Percentiles rank a stretch among this genome's conserved stretches.
Conservation (phyloP, 176 grass and related monocot species). For the Aegilops bicornis region DNA sequence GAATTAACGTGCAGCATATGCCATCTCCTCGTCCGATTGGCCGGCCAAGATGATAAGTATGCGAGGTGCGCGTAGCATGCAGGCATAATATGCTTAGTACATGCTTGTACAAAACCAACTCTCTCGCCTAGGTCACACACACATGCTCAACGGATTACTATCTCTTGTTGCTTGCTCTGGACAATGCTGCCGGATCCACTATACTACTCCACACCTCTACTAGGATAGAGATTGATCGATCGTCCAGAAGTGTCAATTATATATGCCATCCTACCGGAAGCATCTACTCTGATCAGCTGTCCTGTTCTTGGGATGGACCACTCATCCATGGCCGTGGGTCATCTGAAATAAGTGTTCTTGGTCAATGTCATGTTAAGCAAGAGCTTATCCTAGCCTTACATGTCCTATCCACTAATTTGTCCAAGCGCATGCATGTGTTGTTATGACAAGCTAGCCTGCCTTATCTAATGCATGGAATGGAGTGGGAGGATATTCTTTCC, state of each 20-base stretch:
- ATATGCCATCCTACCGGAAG: not conserved
- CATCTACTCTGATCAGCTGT: not conserved
- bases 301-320: not conserved
- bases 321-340: not conserved
- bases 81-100: not conserved
- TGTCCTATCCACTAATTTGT: not conserved
- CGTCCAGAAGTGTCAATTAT: not conserved
- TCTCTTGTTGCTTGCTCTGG: not conserved
- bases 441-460: too few species aligned
- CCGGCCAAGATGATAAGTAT: not conserved
- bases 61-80: not conserved
- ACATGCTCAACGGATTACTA: not conserved
- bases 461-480: not conserved
- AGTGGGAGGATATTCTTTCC: constrained; percentile 22
- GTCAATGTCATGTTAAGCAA: not conserved
- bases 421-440: not conserved
- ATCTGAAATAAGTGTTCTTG: not conserved
- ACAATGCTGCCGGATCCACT: not conserved
- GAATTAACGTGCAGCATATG: not conserved
- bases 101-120: not conserved
- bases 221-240: not conserved
- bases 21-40: not conserved
- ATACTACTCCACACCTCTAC: not conserved
- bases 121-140: not conserved
- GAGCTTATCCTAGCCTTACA: not conserved